A percentile compares a stretch with the other conserved stretches of the same genome.
Conservation (phyloP, 208 protist genomes). For the Crithidia mellificae region DNA sequence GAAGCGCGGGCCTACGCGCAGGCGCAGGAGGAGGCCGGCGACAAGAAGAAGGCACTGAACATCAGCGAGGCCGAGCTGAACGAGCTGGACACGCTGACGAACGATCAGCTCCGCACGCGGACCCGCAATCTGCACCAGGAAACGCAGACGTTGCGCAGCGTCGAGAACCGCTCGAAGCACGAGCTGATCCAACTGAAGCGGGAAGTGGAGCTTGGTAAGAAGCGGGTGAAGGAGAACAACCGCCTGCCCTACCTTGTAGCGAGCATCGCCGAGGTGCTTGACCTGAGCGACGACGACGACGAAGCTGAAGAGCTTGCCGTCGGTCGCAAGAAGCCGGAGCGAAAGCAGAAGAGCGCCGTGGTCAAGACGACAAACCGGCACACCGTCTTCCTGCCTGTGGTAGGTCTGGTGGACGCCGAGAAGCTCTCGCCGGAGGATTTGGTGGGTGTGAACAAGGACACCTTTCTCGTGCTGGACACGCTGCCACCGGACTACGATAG, state of each 20-base stretch:
- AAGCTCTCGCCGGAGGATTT: constrained; percentile 98
- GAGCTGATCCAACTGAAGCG: constrained; percentile 58
- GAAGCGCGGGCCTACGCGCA: constrained; percentile 35
- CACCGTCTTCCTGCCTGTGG: constrained; percentile 99
- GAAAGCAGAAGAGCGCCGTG: constrained; percentile 96
- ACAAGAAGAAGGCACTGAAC: constrained; percentile 22
- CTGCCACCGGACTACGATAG: constrained; percentile 99
- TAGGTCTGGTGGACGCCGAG: constrained; percentile 98
- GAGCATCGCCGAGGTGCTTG: constrained; percentile 84
- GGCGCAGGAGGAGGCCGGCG: constrained; percentile 29
- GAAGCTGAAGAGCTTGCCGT: constrained; percentile 77
- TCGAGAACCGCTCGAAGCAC: constrained; percentile 52
- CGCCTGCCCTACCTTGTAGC: constrained; percentile 88
- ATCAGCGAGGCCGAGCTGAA: constrained; percentile 64
- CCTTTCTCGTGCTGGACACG: constrained; percentile 99
- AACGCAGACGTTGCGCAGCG: constrained; percentile 63
- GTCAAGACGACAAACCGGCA: constrained; percentile 99
- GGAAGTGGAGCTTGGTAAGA: constrained; percentile 67
- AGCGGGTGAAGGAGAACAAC: constrained; percentile 84
- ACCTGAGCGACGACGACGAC: constrained; percentile 78
- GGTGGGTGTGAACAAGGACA: constrained; percentile 99
- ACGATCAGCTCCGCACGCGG: constrained; percentile 70
- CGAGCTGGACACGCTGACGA: constrained; percentile 77
- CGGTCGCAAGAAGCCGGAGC: constrained; percentile 56
- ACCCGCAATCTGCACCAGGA: constrained; percentile 63